Conservation (phyloP, 768 basidiomycete genomes). For the Fomitopsis serialis region DNA sequence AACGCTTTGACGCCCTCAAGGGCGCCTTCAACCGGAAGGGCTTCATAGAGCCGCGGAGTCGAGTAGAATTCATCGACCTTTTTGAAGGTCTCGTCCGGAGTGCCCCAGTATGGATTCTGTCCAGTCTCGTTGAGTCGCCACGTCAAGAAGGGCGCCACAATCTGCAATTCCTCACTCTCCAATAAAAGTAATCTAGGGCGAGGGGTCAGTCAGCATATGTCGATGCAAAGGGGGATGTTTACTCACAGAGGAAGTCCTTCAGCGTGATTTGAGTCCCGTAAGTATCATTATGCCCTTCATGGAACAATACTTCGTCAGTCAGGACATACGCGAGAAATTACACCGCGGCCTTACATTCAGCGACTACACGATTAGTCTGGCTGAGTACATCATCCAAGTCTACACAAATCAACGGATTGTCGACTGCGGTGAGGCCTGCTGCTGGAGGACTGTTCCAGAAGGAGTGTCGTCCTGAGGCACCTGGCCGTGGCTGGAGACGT, state of each 20-base stretch:
- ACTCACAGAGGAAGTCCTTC: slow-evolving; percentile 57
- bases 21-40: slow-evolving; percentile 56
- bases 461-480: neutral
- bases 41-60: slow-evolving; percentile 40
- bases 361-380: slow-evolving; percentile 53
- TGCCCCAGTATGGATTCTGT: slow-evolving; percentile 58
- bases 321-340: neutral
- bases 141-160: neutral
- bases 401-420: slow-evolving; percentile 46
- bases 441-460: neutral
- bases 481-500: neutral
- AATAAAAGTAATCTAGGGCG: slow-evolving; percentile 61
- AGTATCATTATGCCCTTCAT: slow-evolving; percentile 61
- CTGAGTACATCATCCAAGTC: slow-evolving; percentile 68
- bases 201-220: neutral
- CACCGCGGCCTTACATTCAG: slow-evolving; percentile 42
- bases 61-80: slow-evolving; percentile 59
- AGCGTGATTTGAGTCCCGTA: slow-evolving; percentile 53
- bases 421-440: neutral
- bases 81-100: slow-evolving; percentile 45
- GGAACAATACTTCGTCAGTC: neutral
- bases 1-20: slow-evolving; percentile 51
- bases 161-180: slow-evolving; percentile 46
- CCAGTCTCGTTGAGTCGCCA: neutral
- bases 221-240: neutral